Conservation (phyloP, 1,284 basidiomycete genomes). For the Ustilago crameri region DNA sequence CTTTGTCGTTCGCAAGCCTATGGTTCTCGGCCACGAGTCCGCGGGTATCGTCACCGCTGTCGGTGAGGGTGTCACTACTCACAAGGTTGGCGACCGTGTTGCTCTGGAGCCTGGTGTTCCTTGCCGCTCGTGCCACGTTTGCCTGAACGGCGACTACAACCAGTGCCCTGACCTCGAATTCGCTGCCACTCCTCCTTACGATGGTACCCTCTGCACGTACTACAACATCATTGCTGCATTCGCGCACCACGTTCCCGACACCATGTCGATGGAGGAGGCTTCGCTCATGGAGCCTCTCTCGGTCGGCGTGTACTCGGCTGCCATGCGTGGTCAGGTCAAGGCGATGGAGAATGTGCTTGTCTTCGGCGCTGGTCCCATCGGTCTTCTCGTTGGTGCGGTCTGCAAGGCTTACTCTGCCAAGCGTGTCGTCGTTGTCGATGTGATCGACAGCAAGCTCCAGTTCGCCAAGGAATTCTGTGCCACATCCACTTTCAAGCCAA, state of each 20-base stretch:
- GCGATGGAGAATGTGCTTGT: constrained; percentile 70
- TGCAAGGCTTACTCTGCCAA: constrained; percentile 76
- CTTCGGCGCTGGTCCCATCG: constrained; percentile 90
- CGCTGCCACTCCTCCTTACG: constrained; percentile 88
- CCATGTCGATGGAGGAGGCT: constrained; percentile 70
- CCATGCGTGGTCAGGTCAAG: constrained; percentile 79
- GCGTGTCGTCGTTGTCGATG: constrained; percentile 72
- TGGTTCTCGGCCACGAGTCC: constrained; percentile 78
- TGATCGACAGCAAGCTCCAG: constrained; percentile 81
- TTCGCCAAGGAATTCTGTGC: constrained; percentile 91
- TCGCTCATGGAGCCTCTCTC: constrained; percentile 89
- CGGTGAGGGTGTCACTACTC: constrained; percentile 77
- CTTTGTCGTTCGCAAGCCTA: constrained; percentile 80
- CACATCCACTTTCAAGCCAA: constrained; percentile 80
- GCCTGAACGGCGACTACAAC: constrained; percentile 67
- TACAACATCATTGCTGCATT: constrained; percentile 66
- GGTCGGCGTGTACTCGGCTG: constrained; percentile 88
- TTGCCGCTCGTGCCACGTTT: constrained; percentile 76
- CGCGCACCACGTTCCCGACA: constrained; percentile 69
- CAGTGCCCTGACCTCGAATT: constrained; percentile 77
- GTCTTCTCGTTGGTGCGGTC: constrained; percentile 89
- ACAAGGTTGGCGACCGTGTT: constrained; percentile 85
- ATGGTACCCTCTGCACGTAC: constrained; percentile 83
- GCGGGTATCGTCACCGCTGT: constrained; percentile 74
- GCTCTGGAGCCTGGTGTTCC: constrained; percentile 84